Evolutionary conservation across 768 basidiomycete species (phyloP).

Genomic region (Tulasnella sp.): DNA sequence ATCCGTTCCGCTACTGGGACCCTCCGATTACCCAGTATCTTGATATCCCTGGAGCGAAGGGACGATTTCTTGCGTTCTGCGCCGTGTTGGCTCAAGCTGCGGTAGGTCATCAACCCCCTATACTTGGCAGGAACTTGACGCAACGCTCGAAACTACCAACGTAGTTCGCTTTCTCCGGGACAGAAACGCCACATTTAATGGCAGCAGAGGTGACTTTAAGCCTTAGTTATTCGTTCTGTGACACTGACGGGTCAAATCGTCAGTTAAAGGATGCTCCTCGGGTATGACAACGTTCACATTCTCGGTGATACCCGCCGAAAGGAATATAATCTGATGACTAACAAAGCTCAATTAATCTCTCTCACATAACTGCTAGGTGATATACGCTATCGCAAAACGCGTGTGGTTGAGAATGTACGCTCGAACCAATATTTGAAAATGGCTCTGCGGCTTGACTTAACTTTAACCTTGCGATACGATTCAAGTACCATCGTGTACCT

Average conservation of each 20-base stretch:
- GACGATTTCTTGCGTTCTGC: background rate
- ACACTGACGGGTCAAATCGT: background rate
- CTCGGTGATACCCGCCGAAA: no score
- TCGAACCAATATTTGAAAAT: background rate
- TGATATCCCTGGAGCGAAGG: background rate
- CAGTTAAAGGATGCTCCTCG: conserved; percentile 8
- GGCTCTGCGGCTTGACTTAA: background rate
- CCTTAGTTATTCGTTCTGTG: background rate
- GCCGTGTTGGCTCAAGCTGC: conserved; percentile 1
- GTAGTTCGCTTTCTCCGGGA: background rate
- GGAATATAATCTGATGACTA: no score
- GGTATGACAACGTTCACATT: background rate
- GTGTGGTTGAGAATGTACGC: conserved; percentile 7
- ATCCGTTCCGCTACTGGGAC: conserved; percentile 7
- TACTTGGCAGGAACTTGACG: no score
- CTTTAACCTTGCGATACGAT: background rate
- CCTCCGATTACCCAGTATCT: background rate
- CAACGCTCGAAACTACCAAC: no score
- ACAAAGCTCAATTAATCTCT: no score
- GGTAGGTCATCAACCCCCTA: background rate
- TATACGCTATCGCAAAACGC: background rate
- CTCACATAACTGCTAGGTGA: background rate
- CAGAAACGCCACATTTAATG: conserved; percentile 4
- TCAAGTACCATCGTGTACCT: background rate
- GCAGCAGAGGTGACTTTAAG: conserved; percentile 15